phyloP scores from a whole-genome alignment of 805 yeast genomes.

The Millerago galiae region DNA sequence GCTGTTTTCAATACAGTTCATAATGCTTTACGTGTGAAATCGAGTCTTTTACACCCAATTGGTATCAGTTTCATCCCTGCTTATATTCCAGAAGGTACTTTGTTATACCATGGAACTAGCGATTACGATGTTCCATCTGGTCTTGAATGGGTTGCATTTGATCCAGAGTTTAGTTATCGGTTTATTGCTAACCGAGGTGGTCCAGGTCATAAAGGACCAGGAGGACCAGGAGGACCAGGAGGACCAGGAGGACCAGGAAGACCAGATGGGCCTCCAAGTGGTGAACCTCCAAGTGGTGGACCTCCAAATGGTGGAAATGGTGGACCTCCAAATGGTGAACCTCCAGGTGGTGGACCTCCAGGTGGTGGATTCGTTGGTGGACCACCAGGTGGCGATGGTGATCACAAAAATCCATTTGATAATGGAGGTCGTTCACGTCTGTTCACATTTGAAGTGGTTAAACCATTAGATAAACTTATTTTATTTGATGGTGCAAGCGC shows the following conservation, averaged over 20 bases:
- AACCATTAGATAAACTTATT: slow-evolving; percentile 43
- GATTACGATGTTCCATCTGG: slow-evolving; percentile 35
- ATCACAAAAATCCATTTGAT: background rate
- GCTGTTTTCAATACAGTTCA: slow-evolving; percentile 50
- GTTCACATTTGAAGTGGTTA: slow-evolving; percentile 40
- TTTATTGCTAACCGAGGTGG: slow-evolving; percentile 30
- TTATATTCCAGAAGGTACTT: slow-evolving; percentile 50
- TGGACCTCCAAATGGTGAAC: too few species aligned
- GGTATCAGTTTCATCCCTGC: slow-evolving; percentile 58
- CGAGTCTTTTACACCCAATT: slow-evolving; percentile 45
- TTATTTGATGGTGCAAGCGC: slow-evolving; percentile 66
- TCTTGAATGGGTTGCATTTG: slow-evolving; percentile 62
- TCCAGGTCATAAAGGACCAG: slow-evolving; percentile 6
- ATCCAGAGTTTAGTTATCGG: slow-evolving; percentile 50
- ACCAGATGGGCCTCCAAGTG: background rate
- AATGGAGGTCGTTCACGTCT: slow-evolving; percentile 13
- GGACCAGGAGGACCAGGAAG: background rate
- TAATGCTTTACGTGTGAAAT: slow-evolving; percentile 46
- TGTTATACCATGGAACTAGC: slow-evolving; percentile 47
- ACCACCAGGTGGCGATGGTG: background rate
- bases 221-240: background rate
- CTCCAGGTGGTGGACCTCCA: background rate
- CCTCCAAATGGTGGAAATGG: background rate
- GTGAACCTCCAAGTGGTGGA: background rate
- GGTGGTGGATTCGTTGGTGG: background rate